phyloP scores from a whole-genome alignment of 331 rosid genomes.

The Stylosanthes scabra region DNA sequence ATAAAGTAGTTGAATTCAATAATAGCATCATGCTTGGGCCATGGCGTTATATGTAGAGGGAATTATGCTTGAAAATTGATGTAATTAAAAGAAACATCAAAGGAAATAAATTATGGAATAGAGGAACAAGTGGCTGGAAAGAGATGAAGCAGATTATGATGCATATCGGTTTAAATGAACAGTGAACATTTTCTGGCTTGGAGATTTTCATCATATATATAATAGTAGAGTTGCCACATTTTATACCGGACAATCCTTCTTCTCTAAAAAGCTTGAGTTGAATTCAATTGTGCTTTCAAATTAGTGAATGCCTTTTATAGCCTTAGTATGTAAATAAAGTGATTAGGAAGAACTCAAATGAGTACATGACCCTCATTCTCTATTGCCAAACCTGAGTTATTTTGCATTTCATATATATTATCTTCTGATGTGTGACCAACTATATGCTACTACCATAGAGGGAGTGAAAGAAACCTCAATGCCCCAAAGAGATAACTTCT shows the following conservation, averaged over 20 bases:
- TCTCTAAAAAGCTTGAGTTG: background rate
- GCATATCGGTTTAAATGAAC: background rate
- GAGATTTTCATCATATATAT: constrained; percentile 1
- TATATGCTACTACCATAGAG: background rate
- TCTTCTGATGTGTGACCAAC: background rate
- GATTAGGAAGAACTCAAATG: constrained; percentile 16
- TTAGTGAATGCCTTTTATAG: constrained; percentile 4
- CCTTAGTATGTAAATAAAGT: background rate
- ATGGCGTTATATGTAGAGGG: constrained; percentile 14
- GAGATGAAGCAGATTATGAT: background rate
- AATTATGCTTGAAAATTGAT: constrained; percentile 21
- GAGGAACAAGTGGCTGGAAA: background rate
- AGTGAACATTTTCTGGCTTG: constrained; percentile 17
- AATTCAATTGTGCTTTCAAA: background rate
- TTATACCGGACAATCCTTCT: background rate
- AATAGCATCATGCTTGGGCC: background rate
- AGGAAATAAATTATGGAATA: background rate
- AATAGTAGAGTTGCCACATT: background rate
- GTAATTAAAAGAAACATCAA: background rate
- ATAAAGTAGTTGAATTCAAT: constrained; percentile 11
- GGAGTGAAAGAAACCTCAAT: background rate
- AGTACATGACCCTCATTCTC: background rate
- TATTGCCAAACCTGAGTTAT: constrained; percentile 13
- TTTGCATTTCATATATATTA: constrained; percentile 1
- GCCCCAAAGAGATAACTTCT: background rate